phyloP scores from a whole-genome alignment of 1,139 yeast species.

The Diutina sp. region DNA sequence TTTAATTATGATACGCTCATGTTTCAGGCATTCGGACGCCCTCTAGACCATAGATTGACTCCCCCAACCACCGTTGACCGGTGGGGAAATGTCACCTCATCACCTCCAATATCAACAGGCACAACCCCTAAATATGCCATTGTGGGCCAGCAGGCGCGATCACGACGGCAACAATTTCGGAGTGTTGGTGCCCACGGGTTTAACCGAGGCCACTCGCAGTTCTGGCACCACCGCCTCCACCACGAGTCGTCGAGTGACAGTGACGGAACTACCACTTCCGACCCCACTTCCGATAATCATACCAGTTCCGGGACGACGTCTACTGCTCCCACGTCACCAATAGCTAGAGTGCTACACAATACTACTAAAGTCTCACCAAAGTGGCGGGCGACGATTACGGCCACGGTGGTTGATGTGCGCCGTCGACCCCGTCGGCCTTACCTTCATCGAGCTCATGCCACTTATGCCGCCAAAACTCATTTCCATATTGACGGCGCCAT shows the following conservation, averaged over 20 bases:
- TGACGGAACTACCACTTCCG: not conserved
- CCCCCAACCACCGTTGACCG: not conserved
- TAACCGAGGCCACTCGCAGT: not conserved
- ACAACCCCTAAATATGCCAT: too few relatives aligned
- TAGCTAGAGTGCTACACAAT: too few relatives aligned
- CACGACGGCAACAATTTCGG: not conserved
- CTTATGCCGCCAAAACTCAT: not conserved
- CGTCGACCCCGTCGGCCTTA: not conserved
- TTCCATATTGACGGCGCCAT: not conserved
- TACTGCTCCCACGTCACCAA: too few relatives aligned
- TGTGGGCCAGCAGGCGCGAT: not conserved
- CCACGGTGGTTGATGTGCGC: not conserved
- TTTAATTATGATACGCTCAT: conserved; percentile 20
- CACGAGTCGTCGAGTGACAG: not conserved
- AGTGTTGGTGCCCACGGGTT: not conserved
- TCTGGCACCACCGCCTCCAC: not conserved
- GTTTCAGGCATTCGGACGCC: conserved; percentile 12
- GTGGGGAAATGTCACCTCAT: not conserved
- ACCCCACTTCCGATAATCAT: not conserved
- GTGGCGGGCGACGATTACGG: not conserved
- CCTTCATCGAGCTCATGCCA: not conserved
- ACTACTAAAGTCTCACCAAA: not conserved
- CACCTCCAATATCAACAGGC: too few relatives aligned
- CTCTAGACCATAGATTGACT: conserved; percentile 4
- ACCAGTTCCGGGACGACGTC: too few relatives aligned